Conservation (phyloP, 2,329 filamentous ascomycete genomes). For the Tolypocladium sp. region DNA sequence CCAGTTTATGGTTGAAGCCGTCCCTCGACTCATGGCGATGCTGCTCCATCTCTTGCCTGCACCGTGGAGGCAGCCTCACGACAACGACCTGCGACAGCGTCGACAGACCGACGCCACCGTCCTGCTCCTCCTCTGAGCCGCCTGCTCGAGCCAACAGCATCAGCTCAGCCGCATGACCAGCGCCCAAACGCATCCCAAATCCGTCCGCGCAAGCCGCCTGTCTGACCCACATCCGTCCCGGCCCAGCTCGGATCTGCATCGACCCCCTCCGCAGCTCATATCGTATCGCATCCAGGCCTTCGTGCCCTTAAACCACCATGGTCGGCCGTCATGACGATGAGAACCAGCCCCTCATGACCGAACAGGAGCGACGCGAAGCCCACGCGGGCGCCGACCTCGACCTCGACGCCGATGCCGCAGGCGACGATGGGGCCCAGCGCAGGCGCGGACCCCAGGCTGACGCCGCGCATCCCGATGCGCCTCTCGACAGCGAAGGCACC, state of each 20-base stretch:
- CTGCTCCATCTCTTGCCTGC: not conserved
- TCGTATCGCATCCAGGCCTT: not conserved
- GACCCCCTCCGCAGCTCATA: not conserved
- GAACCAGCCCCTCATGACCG: conserved; percentile 28
- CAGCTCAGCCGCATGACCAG: not conserved
- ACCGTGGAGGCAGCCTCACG: not conserved
- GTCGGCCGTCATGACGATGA: conserved; percentile 22
- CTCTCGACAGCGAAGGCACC: conserved; percentile 22
- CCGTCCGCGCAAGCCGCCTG: not conserved
- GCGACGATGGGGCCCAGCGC: conserved; percentile 1
- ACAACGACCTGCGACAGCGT: not conserved
- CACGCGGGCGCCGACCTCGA: conserved; percentile 11
- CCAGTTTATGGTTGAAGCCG: not conserved
- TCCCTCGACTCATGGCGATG: not conserved
- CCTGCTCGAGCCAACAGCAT: not conserved
- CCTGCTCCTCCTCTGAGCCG: not conserved
- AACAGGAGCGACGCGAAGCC: conserved; percentile 20
- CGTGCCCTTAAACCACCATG: conserved; percentile 14
- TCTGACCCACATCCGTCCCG: not conserved
- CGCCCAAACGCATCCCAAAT: not conserved
- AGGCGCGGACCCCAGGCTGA: conserved; percentile 5
- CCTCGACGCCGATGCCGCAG: not conserved
- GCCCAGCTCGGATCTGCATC: not conserved
- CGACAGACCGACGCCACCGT: not conserved
- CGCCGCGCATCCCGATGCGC: conserved; percentile 30